Conservation (phyloP, 2,329 filamentous ascomycete genomes). For the Fusarium sp. region DNA sequence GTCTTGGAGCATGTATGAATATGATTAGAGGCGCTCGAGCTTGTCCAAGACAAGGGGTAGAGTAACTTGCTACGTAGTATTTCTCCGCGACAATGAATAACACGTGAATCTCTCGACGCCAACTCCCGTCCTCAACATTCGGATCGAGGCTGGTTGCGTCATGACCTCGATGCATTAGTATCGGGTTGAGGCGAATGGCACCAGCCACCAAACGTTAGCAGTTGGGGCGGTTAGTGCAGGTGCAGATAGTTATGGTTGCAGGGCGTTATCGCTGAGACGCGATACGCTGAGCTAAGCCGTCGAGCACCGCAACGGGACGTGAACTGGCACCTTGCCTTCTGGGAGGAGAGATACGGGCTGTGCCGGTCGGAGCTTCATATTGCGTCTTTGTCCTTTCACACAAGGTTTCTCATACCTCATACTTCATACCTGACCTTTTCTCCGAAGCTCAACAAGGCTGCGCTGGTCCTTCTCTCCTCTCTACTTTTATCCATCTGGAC, state of each 20-base stretch:
- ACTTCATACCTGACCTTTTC: neutral
- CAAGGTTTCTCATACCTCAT: constrained; percentile 1
- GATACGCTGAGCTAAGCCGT: constrained; percentile 34
- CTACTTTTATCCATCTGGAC: neutral
- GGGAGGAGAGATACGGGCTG: constrained; percentile 5
- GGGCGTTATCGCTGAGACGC: constrained; percentile 33
- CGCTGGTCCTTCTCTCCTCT: neutral
- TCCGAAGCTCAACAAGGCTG: neutral
- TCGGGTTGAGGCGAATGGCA: neutral
- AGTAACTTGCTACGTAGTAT: neutral
- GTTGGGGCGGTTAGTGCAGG: neutral
- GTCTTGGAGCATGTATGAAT: neutral
- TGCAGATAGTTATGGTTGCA: constrained; percentile 6
- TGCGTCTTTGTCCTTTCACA: constrained; percentile 3
- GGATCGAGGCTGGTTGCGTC: constrained; percentile 30
- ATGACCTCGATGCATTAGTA: constrained; percentile 28
- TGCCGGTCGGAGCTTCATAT: constrained; percentile 5
- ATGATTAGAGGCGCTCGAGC: neutral
- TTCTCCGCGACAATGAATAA: neutral
- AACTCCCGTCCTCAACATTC: neutral
- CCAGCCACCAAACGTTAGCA: constrained; percentile 7
- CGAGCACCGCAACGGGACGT: constrained; percentile 6
- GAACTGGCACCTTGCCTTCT: neutral
- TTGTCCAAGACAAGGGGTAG: neutral
- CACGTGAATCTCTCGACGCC: neutral